phyloP scores from a whole-genome alignment of 345 rosid genomes.

The Populus alba region DNA sequence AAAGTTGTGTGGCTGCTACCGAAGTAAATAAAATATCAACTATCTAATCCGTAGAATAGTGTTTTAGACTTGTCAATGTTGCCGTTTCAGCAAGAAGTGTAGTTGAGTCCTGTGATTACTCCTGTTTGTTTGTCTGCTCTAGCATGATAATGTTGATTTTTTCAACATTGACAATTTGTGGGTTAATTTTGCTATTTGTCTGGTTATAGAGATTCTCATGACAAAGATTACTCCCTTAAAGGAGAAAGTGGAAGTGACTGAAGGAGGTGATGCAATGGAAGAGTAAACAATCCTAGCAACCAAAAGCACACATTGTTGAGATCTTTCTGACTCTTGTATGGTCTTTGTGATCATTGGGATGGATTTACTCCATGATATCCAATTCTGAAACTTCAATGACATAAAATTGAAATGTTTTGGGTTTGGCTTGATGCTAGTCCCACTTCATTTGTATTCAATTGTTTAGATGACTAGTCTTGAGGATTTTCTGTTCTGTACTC shows the following conservation, averaged over 20 bases:
- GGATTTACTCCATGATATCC: background rate
- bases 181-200: background rate
- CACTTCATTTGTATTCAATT: background rate
- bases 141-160: background rate
- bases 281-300: slow-evolving; percentile 35
- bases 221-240: slow-evolving; percentile 62
- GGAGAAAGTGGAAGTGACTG: slow-evolving; percentile 50
- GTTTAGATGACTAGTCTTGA: background rate
- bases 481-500: background rate
- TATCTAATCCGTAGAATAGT: background rate
- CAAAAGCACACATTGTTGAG: background rate
- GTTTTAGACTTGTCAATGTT: background rate
- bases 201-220: slow-evolving; percentile 58
- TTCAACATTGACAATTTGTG: background rate
- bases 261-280: slow-evolving; percentile 79
- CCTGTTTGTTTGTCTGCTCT: background rate
- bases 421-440: background rate
- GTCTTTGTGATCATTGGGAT: background rate
- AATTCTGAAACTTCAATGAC: background rate
- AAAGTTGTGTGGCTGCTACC: background rate
- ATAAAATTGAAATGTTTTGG: background rate
- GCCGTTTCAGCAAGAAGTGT: background rate
- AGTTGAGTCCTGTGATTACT: background rate
- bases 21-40: background rate
- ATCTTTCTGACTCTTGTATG: background rate